Conservation (phyloP, 148 eudicot genomes). For the Heliosperma pusillum region DNA sequence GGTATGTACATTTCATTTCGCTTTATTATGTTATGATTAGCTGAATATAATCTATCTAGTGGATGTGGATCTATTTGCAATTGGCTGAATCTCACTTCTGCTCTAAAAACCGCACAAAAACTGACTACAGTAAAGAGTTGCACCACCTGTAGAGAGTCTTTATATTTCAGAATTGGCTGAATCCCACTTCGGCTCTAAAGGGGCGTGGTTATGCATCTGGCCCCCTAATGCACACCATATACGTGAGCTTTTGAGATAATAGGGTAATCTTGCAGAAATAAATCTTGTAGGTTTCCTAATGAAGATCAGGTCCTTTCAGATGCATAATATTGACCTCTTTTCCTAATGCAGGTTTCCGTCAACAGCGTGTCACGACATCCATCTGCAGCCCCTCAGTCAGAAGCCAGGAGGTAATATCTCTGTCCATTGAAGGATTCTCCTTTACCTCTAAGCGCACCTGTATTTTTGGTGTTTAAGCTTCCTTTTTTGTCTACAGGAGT, state of each 20-base stretch:
- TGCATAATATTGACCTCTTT: conserved; percentile 2
- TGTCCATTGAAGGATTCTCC: conserved; percentile 1
- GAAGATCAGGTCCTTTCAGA: background rate
- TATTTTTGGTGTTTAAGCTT: conserved; percentile 8
- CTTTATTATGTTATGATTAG: background rate
- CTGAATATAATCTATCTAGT: background rate
- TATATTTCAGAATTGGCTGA: no score
- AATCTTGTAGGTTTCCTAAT: no score
- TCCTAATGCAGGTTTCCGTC: conserved; percentile 45
- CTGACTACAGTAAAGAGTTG: background rate
- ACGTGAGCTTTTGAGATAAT: no score
- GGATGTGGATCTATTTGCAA: background rate
- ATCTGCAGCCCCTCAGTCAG: conserved; percentile 36
- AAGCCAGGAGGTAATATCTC: conserved; percentile 39
- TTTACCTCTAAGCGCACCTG: background rate
- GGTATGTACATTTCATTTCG: conserved; percentile 35
- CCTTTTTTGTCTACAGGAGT: conserved; percentile 21
- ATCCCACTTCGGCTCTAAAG: no score
- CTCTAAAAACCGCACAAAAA: background rate
- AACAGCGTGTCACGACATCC: conserved; percentile 30
- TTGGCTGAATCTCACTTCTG: background rate
- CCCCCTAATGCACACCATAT: background rate
- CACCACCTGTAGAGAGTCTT: background rate
- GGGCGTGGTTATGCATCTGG: background rate
- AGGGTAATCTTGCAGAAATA: no score